A percentile compares a stretch with the other conserved stretches of the same genome.
Evolutionary conservation across 768 basidiomycete genomes (phyloP).

Genomic region (Nidularia sp.): DNA sequence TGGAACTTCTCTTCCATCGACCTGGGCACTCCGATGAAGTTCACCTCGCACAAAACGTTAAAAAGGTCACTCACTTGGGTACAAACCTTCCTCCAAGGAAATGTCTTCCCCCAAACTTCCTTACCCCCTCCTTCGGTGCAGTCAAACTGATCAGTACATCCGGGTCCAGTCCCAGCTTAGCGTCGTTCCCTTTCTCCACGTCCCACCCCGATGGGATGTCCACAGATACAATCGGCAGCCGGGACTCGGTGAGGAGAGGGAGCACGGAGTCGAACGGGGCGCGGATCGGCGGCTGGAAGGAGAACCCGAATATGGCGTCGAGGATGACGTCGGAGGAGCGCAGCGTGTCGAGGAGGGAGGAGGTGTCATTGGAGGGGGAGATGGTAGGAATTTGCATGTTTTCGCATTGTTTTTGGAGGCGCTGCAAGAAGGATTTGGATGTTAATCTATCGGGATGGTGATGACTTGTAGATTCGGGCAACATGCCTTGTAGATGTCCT

Average conservation of each 20-base stretch:
- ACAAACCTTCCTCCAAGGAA: conserved; percentile 95
- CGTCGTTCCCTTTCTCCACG: conserved; percentile 71
- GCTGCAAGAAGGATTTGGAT: conserved; percentile 30
- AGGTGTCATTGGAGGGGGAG: conserved; percentile 39
- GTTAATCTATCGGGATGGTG: neutral
- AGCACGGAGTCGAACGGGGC: conserved; percentile 82
- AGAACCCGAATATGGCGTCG: conserved; percentile 98
- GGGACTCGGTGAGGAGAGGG: conserved; percentile 54
- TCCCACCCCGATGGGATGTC: conserved; percentile 99
- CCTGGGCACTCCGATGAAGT: conserved; percentile 32
- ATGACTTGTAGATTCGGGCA: neutral
- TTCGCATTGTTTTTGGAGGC: conserved; percentile 79
- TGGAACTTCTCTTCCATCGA: conserved; percentile 66
- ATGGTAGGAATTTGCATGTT: conserved; percentile 85
- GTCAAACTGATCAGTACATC: conserved; percentile 88
- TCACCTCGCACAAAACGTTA: neutral
- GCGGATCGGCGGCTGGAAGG: conserved; percentile 88
- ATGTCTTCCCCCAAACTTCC: conserved; percentile 73
- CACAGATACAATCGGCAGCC: conserved; percentile 84
- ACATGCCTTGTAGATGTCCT: conserved; percentile 84
- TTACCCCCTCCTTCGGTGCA: conserved; percentile 89
- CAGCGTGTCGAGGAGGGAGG: conserved; percentile 46
- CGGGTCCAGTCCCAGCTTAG: conserved; percentile 58
- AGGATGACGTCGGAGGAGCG: conserved; percentile 75
- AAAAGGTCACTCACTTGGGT: conserved; percentile 56